Evolutionary conservation across 2,329 filamentous ascomycete species (phyloP).

Genomic region (Arachnomyces sp.): DNA sequence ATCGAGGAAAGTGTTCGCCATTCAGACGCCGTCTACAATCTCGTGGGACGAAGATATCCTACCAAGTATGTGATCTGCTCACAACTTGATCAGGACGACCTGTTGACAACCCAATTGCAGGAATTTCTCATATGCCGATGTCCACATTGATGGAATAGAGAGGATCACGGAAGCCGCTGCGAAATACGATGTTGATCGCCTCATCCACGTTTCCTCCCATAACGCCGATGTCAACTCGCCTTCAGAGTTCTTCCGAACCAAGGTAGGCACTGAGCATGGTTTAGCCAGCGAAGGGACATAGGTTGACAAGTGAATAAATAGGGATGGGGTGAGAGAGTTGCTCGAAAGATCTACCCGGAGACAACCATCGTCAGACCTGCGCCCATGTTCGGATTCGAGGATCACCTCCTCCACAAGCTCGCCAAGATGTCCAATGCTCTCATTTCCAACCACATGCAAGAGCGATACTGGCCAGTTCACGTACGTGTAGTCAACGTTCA

Average conservation of each 20-base stretch:
- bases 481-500: slow-evolving; percentile 39
- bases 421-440: slow-evolving; percentile 73
- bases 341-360: slow-evolving; percentile 84
- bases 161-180: slow-evolving; percentile 89
- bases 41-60: slow-evolving; percentile 87
- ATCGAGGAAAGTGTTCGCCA: slow-evolving; percentile 96
- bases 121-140: slow-evolving; percentile 89
- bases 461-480: slow-evolving; percentile 86
- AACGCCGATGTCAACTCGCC: slow-evolving; percentile 72
- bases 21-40: slow-evolving; percentile 95
- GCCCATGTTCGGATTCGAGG: slow-evolving; percentile 90
- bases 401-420: slow-evolving; percentile 78
- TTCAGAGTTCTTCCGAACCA: slow-evolving; percentile 86
- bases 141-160: slow-evolving; percentile 85
- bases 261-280: slow-evolving; percentile 45
- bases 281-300: neutral
- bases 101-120: slow-evolving; percentile 41
- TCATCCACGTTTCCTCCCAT: slow-evolving; percentile 93
- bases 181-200: slow-evolving; percentile 96
- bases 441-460: slow-evolving; percentile 86
- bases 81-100: neutral
- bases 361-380: slow-evolving; percentile 93
- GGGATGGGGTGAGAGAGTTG: slow-evolving; percentile 74
- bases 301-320: slow-evolving; percentile 24
- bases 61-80: slow-evolving; percentile 63